Percentiles rank a stretch among this genome's conserved stretches.
Conservation (phyloP, 345 rosid genomes). For the Aquilaria malaccensis region DNA sequence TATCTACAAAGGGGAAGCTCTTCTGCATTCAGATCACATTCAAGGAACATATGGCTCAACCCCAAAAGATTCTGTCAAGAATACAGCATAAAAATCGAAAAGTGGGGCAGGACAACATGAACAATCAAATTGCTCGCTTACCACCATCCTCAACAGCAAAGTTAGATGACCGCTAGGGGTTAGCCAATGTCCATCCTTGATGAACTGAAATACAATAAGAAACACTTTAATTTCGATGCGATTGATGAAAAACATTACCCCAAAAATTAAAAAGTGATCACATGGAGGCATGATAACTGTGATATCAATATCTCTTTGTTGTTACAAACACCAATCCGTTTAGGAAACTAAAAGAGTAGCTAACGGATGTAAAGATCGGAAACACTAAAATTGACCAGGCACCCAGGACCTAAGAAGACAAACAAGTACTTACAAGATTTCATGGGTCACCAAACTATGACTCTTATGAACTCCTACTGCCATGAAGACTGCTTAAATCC, state of each 20-base stretch:
- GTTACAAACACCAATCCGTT: background rate
- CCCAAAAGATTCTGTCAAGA: conserved; percentile 16
- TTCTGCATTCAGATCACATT: conserved; percentile 36
- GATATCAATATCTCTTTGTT: background rate
- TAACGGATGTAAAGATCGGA: background rate
- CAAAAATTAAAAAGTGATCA: background rate
- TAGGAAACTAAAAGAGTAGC: background rate
- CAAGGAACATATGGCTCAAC: conserved; percentile 28
- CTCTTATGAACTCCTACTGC: conserved; percentile 42
- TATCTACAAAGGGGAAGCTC: conserved; percentile 48
- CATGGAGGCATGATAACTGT: background rate
- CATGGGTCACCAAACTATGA: conserved; percentile 19
- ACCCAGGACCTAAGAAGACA: background rate
- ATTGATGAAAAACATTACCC: too few relatives aligned
- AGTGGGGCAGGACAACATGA: conserved; percentile 36
- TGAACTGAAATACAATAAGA: conserved; percentile 23
- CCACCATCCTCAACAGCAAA: conserved; percentile 35
- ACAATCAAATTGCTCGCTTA: conserved; percentile 40
- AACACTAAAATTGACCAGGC: background rate
- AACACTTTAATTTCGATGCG: too few relatives aligned
- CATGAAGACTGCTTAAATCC: conserved; percentile 70
- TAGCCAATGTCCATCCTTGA: conserved; percentile 24
- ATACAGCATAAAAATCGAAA: conserved; percentile 22
- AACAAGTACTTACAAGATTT: conserved; percentile 33
- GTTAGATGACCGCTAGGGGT: conserved; percentile 34